A percentile compares a stretch with the other conserved stretches of the same genome.
Evolutionary conservation across 371 early-diverging fungal species (phyloP).

Genomic region (Mucor sp.): DNA sequence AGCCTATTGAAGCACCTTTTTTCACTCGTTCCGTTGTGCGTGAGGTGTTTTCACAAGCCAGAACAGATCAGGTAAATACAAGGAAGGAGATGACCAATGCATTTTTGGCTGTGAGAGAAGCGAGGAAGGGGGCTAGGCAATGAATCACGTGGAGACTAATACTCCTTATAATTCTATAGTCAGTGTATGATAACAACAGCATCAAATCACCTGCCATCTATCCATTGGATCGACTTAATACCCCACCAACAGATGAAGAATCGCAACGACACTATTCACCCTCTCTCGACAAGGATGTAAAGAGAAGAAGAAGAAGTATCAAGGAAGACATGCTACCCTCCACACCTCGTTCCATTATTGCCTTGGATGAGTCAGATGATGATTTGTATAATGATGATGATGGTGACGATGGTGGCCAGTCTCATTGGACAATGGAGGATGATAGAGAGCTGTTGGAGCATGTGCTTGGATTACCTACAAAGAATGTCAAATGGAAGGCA

Average conservation of each 20-base stretch:
- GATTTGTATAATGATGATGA: constrained; percentile 18
- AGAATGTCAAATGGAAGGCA: constrained; percentile 38
- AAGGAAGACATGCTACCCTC: constrained; percentile 19
- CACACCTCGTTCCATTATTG: constrained; percentile 20
- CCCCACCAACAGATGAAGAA: constrained; percentile 22
- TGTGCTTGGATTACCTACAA: constrained; percentile 13
- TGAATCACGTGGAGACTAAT: not conserved
- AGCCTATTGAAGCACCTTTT: constrained; percentile 17
- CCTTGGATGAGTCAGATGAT: constrained; percentile 18
- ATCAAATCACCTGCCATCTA: constrained; percentile 1
- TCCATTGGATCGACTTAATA: constrained; percentile 19
- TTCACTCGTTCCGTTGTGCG: constrained; percentile 14
- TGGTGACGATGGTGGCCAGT: constrained; percentile 9
- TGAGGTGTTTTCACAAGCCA: constrained; percentile 11
- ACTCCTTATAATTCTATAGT: not conserved
- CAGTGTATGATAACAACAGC: not conserved
- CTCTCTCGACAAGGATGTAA: not conserved
- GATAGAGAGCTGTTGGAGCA: constrained; percentile 19
- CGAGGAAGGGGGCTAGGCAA: not conserved
- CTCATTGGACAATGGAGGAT: constrained; percentile 19
- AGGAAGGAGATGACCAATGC: not conserved
- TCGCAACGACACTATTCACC: not conserved
- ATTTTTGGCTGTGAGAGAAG: not conserved
- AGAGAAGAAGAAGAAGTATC: constrained; percentile 7
- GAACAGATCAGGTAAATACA: constrained; percentile 15